A percentile compares a stretch with the other conserved stretches of the same genome.
Evolutionary conservation across 352 stramenopile genomes (phyloP).

Genomic region (Phytophthora lateralis): DNA sequence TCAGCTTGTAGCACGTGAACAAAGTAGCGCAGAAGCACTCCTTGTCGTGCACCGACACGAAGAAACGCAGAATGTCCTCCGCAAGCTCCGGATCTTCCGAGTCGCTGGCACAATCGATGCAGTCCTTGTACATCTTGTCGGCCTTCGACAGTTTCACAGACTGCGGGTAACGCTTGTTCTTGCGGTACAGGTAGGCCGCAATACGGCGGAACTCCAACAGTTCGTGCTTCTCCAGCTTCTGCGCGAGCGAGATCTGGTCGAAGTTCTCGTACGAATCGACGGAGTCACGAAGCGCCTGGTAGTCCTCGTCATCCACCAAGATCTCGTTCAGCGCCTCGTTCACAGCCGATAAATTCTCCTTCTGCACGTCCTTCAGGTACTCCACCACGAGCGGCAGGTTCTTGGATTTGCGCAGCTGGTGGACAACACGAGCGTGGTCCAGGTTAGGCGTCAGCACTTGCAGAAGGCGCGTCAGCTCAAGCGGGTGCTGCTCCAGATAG

Average conservation of each 20-base stretch:
- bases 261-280: conserved; percentile 99
- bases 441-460: conserved; percentile 98
- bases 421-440: conserved; percentile 98
- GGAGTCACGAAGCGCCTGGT: conserved; percentile 95
- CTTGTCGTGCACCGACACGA: conserved; percentile 99
- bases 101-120: conserved; percentile 98
- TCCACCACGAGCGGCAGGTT: conserved; percentile 96
- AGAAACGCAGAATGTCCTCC: conserved; percentile 98
- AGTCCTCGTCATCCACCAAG: conserved; percentile 97
- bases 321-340: conserved; percentile 99
- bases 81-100: conserved; percentile 96
- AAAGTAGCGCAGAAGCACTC: conserved; percentile 99
- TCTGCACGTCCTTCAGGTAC: conserved; percentile 99
- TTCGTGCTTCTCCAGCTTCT: conserved; percentile 99
- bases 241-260: conserved; percentile 98
- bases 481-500: conserved; percentile 97
- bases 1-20: conserved; percentile 99
- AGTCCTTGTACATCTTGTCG: conserved; percentile 99
- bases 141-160: conserved; percentile 99
- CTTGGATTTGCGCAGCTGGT: conserved; percentile 97
- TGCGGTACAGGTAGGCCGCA: conserved; percentile 98
- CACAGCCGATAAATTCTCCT: conserved; percentile 97
- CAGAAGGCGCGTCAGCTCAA: conserved; percentile 97
- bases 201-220: conserved; percentile 99
- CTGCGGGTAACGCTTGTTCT: conserved; percentile 99